phyloP scores from a whole-genome alignment of 768 basidiomycete species.

The Lactarius akahatsu region DNA sequence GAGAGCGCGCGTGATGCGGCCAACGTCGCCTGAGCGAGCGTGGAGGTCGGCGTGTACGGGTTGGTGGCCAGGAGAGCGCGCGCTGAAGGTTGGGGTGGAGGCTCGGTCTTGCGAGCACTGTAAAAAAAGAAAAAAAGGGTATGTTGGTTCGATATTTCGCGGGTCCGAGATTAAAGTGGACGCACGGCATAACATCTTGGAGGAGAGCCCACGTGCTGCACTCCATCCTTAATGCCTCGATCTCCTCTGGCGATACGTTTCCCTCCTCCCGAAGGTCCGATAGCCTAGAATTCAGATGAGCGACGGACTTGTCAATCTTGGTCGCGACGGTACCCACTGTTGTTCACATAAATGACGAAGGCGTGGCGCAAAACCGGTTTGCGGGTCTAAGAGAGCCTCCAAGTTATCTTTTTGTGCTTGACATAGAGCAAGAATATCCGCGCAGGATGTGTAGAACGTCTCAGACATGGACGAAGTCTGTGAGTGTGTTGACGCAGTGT shows the following conservation, averaged over 20 bases:
- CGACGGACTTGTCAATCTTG: background rate
- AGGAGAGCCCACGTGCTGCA: slow-evolving; percentile 80
- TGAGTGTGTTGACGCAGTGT: background rate
- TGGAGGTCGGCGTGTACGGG: slow-evolving; percentile 78
- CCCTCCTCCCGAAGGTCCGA: slow-evolving; percentile 51
- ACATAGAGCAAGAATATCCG: slow-evolving; percentile 61
- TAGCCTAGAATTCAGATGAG: slow-evolving; percentile 41
- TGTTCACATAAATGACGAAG: slow-evolving; percentile 52
- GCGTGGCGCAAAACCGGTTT: slow-evolving; percentile 68
- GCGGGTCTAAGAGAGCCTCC: slow-evolving; percentile 59
- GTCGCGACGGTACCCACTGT: slow-evolving; percentile 46
- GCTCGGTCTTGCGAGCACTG: slow-evolving; percentile 69
- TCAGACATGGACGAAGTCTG: slow-evolving; percentile 43
- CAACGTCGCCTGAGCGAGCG: slow-evolving; percentile 74
- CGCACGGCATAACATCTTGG: slow-evolving; percentile 75
- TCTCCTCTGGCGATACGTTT: slow-evolving; percentile 47
- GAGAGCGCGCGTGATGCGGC: slow-evolving; percentile 61
- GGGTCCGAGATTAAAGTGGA: slow-evolving; percentile 25
- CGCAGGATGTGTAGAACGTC: slow-evolving; percentile 60
- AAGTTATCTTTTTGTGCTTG: slow-evolving; percentile 58
- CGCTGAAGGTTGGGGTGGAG: slow-evolving; percentile 48
- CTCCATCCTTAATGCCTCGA: slow-evolving; percentile 68
- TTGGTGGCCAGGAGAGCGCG: slow-evolving; percentile 61
- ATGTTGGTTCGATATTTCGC: background rate
- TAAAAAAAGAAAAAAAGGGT: background rate